Conservation (phyloP, 805 yeast genomes). For the Myxozyma geophila region DNA sequence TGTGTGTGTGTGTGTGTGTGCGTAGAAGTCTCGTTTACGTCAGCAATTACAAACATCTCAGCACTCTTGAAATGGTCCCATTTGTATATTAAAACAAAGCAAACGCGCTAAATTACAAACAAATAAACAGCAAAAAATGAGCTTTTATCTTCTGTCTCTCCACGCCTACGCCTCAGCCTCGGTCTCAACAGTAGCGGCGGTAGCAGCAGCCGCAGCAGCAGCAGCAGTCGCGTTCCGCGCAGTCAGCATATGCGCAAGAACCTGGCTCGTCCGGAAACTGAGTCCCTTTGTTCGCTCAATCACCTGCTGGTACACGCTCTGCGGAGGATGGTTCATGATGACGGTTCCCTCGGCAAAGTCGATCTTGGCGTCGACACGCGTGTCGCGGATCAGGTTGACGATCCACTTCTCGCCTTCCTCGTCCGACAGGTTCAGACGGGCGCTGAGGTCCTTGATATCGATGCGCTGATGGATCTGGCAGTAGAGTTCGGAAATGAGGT, state of each 20-base stretch:
- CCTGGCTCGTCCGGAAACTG: slow-evolving; percentile 62
- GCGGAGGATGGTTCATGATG: slow-evolving; percentile 58
- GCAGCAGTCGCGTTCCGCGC: slow-evolving; percentile 27
- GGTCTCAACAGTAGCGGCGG: slow-evolving; percentile 7
- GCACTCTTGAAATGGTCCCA: too few relatives aligned
- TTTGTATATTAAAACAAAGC: too few relatives aligned
- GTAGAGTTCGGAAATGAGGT: slow-evolving; percentile 58
- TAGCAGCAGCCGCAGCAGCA: slow-evolving; percentile 18
- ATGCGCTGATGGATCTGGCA: slow-evolving; percentile 59
- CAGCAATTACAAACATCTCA: too few relatives aligned
- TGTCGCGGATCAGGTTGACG: slow-evolving; percentile 55
- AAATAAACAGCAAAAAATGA: neutral
- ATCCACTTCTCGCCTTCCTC: slow-evolving; percentile 60
- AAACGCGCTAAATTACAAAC: too few relatives aligned
- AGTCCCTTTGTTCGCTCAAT: slow-evolving; percentile 70
- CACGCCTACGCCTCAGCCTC: slow-evolving; percentile 9
- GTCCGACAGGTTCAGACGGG: slow-evolving; percentile 50
- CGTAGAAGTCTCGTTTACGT: too few relatives aligned
- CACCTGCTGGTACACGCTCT: slow-evolving; percentile 67
- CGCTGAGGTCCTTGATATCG: slow-evolving; percentile 53
- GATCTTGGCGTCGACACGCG: slow-evolving; percentile 59
- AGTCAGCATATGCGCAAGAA: slow-evolving; percentile 50
- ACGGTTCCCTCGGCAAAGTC: slow-evolving; percentile 58
- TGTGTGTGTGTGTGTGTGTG: too few relatives aligned
- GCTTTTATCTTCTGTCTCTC: neutral